phyloP scores from a whole-genome alignment of 176 grass and related monocot species.

The Tillandsia fasciculata region DNA sequence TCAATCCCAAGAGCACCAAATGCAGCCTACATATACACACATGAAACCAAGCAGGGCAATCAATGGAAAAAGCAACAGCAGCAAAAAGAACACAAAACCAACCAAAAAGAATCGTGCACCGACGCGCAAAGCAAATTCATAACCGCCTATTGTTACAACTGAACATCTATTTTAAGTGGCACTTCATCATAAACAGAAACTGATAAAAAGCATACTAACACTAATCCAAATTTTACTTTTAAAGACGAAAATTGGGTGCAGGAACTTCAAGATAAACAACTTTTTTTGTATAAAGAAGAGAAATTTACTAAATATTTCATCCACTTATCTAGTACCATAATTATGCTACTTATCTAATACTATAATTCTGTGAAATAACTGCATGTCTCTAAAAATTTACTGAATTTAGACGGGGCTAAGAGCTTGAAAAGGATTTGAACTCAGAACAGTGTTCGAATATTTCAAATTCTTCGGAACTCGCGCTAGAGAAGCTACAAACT shows the following conservation, averaged over 20 bases:
- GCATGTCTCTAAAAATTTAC: too few species aligned
- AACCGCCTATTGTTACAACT: background rate
- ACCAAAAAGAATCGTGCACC: slow-evolving; percentile 2
- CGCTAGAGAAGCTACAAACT: too few species aligned
- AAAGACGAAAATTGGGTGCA: background rate
- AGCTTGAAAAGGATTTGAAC: too few species aligned
- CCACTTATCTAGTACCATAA: background rate
- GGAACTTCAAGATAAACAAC: background rate
- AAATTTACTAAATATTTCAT: background rate
- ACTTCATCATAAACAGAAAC: background rate
- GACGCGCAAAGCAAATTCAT: background rate
- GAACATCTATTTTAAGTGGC: background rate
- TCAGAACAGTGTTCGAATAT: background rate
- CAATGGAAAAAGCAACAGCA: background rate
- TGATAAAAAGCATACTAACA: background rate
- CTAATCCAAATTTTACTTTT: background rate
- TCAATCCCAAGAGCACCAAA: background rate
- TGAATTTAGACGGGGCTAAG: too few species aligned
- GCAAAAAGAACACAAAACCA: background rate
- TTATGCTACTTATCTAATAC: too few species aligned
- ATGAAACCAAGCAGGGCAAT: background rate
- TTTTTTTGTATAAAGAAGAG: background rate
- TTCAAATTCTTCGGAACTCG: background rate
- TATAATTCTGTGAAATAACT: too few species aligned
- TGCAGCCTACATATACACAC: slow-evolving; percentile 17